Base-by-base conservation (phyloP, 805 yeast genomes). In the Candida nanaspora region DNA sequence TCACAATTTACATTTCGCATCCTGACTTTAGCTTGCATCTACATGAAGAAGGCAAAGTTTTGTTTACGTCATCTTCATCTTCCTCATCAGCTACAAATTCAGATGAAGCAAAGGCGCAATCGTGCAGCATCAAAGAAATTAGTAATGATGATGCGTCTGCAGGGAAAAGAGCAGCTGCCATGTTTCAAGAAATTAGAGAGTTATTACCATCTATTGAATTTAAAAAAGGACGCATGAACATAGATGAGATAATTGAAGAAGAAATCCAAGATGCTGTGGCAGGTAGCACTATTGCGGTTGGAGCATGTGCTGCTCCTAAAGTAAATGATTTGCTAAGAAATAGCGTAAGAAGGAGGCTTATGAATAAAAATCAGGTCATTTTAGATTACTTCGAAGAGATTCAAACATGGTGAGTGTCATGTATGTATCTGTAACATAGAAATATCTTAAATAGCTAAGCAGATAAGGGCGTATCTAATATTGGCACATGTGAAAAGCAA, bases 251-350 rank as follows among this genome's bases (percentile, higher is more conserved):
- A 16, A 56, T 74, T n/a, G 45, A 46, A 6, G 41, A 51, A 11
- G 77, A 71, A 42, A 56, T 74, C 13, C 40, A 34, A 2, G 63
- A 59, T 30, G 48, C 68, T 16, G 44, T 46, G 14, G 73, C 74
- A 8, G 50, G 73, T 6, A 46, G 20, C 16, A 15, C 32, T 7
- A 68, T 26, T 39, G 78, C 73, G 2, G 56, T 74, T 46, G 70
- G 68, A 40, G 64, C 70, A 4, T 74, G 80, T 61, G 76, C 74
- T 21, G 74, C 72, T 53, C 63, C 68, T 21, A 45, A 60, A 22
- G 62, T 72, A 63, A 69, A 62, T 31, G 66, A 60, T 45, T 37
- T 43, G 20, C 38, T 52, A 7, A 57, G 66, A 46, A 44, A 36
- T 3, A 46, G 52, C 13, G 52, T 62, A 28, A 44, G 51, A 11